phyloP scores from a whole-genome alignment of 805 yeast species.

The Schizosaccharomyces lindneri region DNA sequence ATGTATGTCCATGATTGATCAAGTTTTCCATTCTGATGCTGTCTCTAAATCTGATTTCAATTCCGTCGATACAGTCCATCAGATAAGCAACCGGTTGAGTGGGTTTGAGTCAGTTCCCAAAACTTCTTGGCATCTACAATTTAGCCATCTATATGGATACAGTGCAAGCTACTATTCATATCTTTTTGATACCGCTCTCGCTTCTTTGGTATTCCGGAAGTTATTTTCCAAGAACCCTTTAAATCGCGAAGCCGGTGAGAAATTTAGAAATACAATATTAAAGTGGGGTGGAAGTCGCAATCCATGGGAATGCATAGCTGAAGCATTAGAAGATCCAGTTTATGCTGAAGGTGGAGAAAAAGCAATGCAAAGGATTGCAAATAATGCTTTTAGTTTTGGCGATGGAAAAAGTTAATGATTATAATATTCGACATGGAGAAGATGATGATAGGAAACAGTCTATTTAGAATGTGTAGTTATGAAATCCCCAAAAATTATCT shows the following conservation, averaged over 20 bases:
- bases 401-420: neutral
- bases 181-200: constrained; percentile 75
- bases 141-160: constrained; percentile 79
- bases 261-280: constrained; percentile 41
- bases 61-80: constrained; percentile 38
- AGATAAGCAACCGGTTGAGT: constrained; percentile 30
- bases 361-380: neutral
- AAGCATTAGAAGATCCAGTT: neutral
- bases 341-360: neutral
- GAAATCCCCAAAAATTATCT: too few relatives aligned
- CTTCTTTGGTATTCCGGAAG: constrained; percentile 57
- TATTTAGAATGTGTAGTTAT: too few relatives aligned
- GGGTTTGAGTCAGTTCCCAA: constrained; percentile 33
- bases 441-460: neutral
- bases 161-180: constrained; percentile 89
- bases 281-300: constrained; percentile 86
- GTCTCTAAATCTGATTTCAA: constrained; percentile 17
- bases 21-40: constrained; percentile 33
- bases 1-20: constrained; percentile 76
- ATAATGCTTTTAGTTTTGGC: neutral
- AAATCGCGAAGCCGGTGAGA: constrained; percentile 47
- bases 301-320: constrained; percentile 64
- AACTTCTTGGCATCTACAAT: constrained; percentile 81
- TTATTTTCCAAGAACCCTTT: constrained; percentile 46
- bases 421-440: neutral